Percentiles rank a stretch among this genome's conserved stretches.
Evolutionary conservation across 2,329 filamentous ascomycete genomes (phyloP).

Genomic region (Epicoccum sorghinum): DNA sequence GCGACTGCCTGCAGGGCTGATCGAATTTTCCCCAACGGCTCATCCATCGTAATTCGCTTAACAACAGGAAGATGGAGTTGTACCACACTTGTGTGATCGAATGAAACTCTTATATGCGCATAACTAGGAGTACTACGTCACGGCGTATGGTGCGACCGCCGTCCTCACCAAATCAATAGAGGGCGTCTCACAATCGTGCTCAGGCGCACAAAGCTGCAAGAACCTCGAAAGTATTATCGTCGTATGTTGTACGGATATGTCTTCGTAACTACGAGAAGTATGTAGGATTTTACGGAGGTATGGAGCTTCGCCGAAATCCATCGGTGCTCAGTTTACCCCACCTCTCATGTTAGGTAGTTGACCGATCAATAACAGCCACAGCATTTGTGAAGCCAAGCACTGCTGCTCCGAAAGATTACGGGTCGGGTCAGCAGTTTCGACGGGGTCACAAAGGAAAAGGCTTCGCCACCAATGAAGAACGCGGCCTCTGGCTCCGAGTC

Average conservation of each 20-base stretch:
- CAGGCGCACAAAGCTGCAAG: not conserved
- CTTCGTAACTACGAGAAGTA: not conserved
- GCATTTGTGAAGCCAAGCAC: not conserved
- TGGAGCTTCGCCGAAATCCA: not conserved
- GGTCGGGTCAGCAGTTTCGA: not conserved
- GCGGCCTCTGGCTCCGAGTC: not conserved
- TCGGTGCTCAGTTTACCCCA: conserved; percentile 3
- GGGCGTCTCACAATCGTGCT: not conserved
- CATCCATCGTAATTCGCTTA: not conserved
- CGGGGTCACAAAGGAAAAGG: not conserved
- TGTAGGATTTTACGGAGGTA: not conserved
- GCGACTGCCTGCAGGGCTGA: conserved; percentile 25
- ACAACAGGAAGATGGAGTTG: not conserved
- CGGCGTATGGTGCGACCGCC: conserved; percentile 8
- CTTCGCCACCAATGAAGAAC: not conserved
- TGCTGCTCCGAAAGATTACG: not conserved
- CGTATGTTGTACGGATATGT: not conserved
- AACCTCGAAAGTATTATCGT: too few species aligned
- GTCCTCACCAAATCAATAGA: not conserved
- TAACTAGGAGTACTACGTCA: conserved; percentile 7
- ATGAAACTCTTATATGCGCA: not conserved
- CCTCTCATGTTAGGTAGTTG: not conserved
- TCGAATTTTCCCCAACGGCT: not conserved
- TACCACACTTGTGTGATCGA: not conserved
- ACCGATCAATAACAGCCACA: not conserved